These are phyloP conservation scores for Aegilops speltoides DNA, from an alignment of 176 grass and related monocot species.

Conservation along the genomic window DNA sequence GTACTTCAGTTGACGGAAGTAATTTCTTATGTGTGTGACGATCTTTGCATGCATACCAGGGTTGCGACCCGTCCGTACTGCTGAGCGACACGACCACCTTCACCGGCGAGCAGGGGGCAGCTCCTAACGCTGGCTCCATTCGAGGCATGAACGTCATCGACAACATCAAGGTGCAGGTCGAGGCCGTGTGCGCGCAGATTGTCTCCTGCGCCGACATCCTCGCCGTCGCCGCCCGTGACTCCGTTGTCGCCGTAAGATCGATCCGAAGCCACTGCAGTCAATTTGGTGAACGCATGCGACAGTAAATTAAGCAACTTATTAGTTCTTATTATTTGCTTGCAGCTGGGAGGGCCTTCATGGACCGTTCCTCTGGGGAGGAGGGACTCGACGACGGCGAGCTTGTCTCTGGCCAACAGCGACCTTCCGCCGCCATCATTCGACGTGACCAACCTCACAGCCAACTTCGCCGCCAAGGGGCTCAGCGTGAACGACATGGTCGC, in stretches of 20 bases:
- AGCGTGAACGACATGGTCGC: constrained; percentile 40
- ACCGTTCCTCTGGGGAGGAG: constrained; percentile 42
- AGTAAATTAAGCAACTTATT: no score
- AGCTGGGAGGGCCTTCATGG: constrained; percentile 42
- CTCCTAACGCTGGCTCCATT: constrained; percentile 32
- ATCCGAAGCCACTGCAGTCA: neutral
- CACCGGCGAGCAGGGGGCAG: constrained; percentile 50
- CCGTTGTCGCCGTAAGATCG: constrained; percentile 57
- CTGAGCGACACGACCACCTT: constrained; percentile 49
- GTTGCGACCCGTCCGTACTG: constrained; percentile 60
- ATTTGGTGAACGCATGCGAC: neutral
- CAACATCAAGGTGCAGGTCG: constrained; percentile 50
- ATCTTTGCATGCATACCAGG: constrained; percentile 19
- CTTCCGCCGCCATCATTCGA: constrained; percentile 14
- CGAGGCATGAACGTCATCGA: constrained; percentile 51
- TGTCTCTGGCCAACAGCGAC: constrained; percentile 24
- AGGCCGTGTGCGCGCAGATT: constrained; percentile 50
- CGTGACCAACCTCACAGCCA: constrained; percentile 22
- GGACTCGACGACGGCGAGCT: constrained; percentile 43
- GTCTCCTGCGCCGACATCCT: constrained; percentile 80
- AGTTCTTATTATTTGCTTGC: neutral
- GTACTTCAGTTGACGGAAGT: neutral
- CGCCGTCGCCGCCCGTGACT: constrained; percentile 66
- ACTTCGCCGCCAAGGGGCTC: constrained; percentile 38
- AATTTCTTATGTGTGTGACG: neutral